Conservation (phyloP, 2,329 filamentous ascomycete genomes). For the Phyllachora maydis region DNA sequence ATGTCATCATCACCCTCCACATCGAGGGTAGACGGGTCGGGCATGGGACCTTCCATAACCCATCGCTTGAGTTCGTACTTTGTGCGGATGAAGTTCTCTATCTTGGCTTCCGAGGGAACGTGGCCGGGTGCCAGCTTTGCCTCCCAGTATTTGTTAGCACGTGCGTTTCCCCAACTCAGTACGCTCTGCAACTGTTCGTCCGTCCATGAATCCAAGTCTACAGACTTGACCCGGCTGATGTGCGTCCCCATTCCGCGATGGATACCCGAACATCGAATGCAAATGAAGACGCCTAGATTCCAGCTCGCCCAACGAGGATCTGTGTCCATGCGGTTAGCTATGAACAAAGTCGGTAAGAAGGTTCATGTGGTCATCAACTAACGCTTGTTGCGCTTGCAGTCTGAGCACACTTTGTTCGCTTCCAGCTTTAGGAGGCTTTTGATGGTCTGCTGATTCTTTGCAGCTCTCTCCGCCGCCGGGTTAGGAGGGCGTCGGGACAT, state of each 20-base stretch:
- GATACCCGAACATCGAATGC: conserved; percentile 95
- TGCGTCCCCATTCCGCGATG: conserved; percentile 98
- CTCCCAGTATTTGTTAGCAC: conserved; percentile 99
- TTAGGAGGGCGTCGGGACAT: too few species aligned
- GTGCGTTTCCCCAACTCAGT: conserved; percentile 83
- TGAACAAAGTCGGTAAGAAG: too few species aligned
- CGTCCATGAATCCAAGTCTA: conserved; percentile 95
- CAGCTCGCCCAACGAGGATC: conserved; percentile 98
- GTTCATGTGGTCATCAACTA: too few species aligned
- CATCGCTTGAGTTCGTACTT: conserved; percentile 98
- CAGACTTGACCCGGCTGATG: conserved; percentile 93
- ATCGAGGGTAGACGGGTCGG: conserved; percentile 77
- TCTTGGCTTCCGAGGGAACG: conserved; percentile 88
- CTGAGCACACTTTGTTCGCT: conserved; percentile 87
- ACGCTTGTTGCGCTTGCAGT: conserved; percentile 99
- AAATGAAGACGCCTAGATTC: conserved; percentile 94
- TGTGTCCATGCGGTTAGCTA: too few species aligned
- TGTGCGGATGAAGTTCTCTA: conserved; percentile 98
- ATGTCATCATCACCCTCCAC: conserved; percentile 73
- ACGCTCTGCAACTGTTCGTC: conserved; percentile 94
- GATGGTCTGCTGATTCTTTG: conserved; percentile 65
- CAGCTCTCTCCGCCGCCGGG: too few species aligned
- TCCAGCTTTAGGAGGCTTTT: conserved; percentile 91
- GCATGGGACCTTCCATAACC: conserved; percentile 95
- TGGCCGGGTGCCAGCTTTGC: conserved; percentile 80